These are phyloP conservation scores for Verticillium albo-atrum DNA, from an alignment of 2,329 filamentous ascomycete genomes.

Conservation along the genomic window DNA sequence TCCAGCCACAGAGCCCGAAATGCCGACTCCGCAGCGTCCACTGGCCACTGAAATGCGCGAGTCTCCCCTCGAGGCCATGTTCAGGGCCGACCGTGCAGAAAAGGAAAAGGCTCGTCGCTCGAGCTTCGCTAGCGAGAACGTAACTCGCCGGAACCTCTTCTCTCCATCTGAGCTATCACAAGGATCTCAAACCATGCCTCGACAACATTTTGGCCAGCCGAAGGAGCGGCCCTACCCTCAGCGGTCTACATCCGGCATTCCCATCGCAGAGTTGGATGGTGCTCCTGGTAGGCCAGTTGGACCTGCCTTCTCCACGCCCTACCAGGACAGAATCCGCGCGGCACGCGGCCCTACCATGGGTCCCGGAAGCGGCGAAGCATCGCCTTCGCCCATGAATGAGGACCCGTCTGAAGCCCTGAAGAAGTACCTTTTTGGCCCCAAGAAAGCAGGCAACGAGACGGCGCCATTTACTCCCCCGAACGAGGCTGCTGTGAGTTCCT, in stretches of 20 bases:
- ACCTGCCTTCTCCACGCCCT: slow-evolving; percentile 65
- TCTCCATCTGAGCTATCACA: not conserved
- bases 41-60: slow-evolving; percentile 37
- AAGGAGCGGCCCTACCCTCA: slow-evolving; percentile 33
- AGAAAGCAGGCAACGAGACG: slow-evolving; percentile 6
- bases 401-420: slow-evolving; percentile 48
- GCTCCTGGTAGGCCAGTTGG: slow-evolving; percentile 51
- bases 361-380: not conserved
- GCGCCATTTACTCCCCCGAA: not conserved
- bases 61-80: slow-evolving; percentile 86
- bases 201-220: slow-evolving; percentile 11
- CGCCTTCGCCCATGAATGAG: slow-evolving; percentile 16
- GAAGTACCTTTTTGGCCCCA: slow-evolving; percentile 47
- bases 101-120: slow-evolving; percentile 56
- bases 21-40: slow-evolving; percentile 37
- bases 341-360: slow-evolving; percentile 31
- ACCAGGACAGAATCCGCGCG: slow-evolving; percentile 56
- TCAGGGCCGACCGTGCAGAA: slow-evolving; percentile 80
- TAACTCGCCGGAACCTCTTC: not conserved
- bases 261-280: slow-evolving; percentile 65
- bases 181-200: slow-evolving; percentile 16
- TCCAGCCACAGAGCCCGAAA: slow-evolving; percentile 48
- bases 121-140: slow-evolving; percentile 39
- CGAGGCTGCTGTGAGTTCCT: not conserved
- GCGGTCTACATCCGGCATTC: slow-evolving; percentile 45